Percentiles rank a stretch among this genome's conserved stretches.
phyloP scores from a whole-genome alignment of 352 stramenopile species.

The Pythium guiyangense region DNA sequence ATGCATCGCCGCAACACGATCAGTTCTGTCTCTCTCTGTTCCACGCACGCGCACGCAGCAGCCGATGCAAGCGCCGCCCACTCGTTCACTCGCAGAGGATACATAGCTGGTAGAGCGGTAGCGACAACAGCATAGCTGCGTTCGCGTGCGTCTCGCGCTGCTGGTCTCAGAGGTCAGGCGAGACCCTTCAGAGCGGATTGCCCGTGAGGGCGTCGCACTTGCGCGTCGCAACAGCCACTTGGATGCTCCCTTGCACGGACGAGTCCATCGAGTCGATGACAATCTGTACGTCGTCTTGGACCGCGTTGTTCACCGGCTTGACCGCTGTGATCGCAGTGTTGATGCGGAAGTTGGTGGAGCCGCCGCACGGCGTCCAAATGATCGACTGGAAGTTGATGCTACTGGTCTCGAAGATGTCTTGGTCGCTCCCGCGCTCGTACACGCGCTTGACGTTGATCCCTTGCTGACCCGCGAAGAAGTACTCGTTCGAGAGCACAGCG shows the following conservation, averaged over 20 bases:
- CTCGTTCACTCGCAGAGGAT: not conserved
- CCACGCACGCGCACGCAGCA: not conserved
- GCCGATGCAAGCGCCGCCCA: no score
- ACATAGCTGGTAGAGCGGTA: not conserved
- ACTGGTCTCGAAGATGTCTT: constrained; percentile 23
- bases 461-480: constrained; percentile 28
- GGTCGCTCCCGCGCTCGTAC: constrained; percentile 13
- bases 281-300: constrained; percentile 19
- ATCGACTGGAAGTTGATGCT: constrained; percentile 22
- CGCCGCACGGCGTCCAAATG: constrained; percentile 30
- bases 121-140: not conserved
- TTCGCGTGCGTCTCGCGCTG: not conserved
- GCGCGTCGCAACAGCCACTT: constrained; percentile 15
- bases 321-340: constrained; percentile 19
- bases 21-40: no score
- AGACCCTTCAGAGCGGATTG: not conserved
- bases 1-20: no score
- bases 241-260: constrained; percentile 17
- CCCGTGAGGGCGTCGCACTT: constrained; percentile 13
- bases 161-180: no score
- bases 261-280: constrained; percentile 25
- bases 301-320: not conserved
- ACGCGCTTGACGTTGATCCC: constrained; percentile 9
- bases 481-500: constrained; percentile 22
- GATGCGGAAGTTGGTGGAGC: constrained; percentile 30